Percentiles rank a stretch among this genome's conserved stretches.
These are phyloP conservation scores for Rhizopus microsporus DNA, from an alignment of 371 early-diverging fungal genomes.

Conservation along the genomic window DNA sequence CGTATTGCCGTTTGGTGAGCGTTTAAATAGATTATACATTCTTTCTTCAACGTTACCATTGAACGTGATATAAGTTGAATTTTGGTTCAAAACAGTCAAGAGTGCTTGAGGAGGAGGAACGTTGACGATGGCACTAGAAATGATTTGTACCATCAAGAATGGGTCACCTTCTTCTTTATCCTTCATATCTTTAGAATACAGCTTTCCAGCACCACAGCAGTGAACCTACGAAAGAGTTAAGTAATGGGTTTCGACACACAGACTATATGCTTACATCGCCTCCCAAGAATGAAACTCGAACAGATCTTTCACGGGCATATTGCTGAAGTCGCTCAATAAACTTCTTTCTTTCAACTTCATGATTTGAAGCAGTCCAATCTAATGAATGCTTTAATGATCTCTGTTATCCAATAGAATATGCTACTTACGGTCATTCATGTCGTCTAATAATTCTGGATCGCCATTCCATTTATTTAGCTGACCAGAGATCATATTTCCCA, in stretches of 20 bases:
- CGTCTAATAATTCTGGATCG: constrained; percentile 79
- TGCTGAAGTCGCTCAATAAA: constrained; percentile 70
- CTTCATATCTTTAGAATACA: constrained; percentile 50
- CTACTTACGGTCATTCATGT: constrained; percentile 63
- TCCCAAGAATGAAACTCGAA: constrained; percentile 76
- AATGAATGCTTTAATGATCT: constrained; percentile 1
- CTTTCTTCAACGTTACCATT: constrained; percentile 39
- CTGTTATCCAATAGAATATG: not conserved
- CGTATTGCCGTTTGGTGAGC: constrained; percentile 41
- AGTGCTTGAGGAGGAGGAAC: constrained; percentile 47
- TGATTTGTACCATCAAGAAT: constrained; percentile 73
- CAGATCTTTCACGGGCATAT: constrained; percentile 60
- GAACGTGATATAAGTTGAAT: constrained; percentile 34
- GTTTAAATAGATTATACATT: constrained; percentile 44
- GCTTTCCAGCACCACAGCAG: constrained; percentile 73
- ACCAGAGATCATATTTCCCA: constrained; percentile 48
- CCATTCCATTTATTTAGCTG: constrained; percentile 67
- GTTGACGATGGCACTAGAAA: constrained; percentile 80
- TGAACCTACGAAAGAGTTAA: constrained; percentile 43
- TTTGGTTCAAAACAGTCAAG: constrained; percentile 40
- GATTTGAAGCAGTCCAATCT: constrained; percentile 69
- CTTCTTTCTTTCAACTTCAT: constrained; percentile 67
- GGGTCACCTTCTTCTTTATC: constrained; percentile 61
- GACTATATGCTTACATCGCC: constrained; percentile 66
- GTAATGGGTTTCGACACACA: not conserved